phyloP scores from a whole-genome alignment of 257 asterid genomes.

The Solanum pinnatisectum region DNA sequence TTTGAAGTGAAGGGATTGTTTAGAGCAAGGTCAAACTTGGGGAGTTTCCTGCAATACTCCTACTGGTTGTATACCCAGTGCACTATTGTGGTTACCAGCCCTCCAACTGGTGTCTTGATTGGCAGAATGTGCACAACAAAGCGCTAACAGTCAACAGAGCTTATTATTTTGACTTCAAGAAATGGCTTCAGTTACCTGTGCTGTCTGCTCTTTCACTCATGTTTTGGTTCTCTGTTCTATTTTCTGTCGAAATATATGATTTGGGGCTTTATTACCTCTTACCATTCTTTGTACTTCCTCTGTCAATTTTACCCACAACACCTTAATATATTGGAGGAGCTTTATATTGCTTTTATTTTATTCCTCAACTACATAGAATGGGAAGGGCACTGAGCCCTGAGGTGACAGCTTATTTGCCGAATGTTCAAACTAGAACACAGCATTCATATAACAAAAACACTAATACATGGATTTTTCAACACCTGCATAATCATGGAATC shows the following conservation, averaged over 20 bases:
- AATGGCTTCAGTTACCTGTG: background rate
- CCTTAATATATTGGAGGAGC: background rate
- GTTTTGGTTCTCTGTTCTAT: background rate
- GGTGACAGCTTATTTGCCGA: background rate
- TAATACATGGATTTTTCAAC: background rate
- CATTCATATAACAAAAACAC: background rate
- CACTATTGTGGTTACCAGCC: conserved; percentile 47
- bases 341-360: background rate
- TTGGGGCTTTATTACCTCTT: background rate
- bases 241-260: background rate
- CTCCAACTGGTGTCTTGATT: conserved; percentile 77
- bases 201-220: background rate
- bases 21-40: conserved; percentile 55
- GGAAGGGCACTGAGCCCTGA: background rate
- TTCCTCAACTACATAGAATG: background rate
- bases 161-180: background rate
- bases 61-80: conserved; percentile 66
- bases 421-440: background rate
- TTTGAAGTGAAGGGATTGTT: conserved; percentile 60
- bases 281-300: background rate
- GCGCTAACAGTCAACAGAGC: conserved; percentile 14
- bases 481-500: background rate
- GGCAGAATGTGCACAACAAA: conserved; percentile 49
- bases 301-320: background rate
- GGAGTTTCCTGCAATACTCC: conserved; percentile 60